These are phyloP conservation scores for Plectosphaerella sp. DNA, from an alignment of 2,329 filamentous ascomycete species.

Conservation along the genomic window DNA sequence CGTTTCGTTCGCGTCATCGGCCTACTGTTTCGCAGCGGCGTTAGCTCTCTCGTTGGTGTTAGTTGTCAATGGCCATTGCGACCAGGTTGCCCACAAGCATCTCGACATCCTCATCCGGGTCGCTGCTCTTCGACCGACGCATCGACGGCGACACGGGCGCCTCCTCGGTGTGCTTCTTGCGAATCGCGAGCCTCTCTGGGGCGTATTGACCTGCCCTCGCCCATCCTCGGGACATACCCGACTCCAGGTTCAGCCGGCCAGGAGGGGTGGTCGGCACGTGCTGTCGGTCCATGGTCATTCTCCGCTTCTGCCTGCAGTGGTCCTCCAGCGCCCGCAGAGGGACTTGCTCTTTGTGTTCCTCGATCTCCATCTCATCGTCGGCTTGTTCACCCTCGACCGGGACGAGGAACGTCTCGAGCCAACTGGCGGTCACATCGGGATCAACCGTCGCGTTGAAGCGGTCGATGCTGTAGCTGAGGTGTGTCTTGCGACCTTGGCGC, in stretches of 20 bases:
- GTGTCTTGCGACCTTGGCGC: neutral
- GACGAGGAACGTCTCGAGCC: neutral
- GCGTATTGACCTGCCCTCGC: too few species aligned
- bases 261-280: neutral
- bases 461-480: neutral
- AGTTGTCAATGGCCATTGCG: too few species aligned
- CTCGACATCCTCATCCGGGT: neutral
- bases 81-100: neutral
- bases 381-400: neutral
- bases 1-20: too few species aligned
- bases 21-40: too few species aligned
- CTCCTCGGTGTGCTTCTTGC: too few species aligned
- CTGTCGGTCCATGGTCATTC: neutral
- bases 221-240: too few species aligned
- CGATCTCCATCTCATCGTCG: neutral
- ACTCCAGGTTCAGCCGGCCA: neutral
- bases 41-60: too few species aligned
- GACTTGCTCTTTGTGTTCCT: neutral
- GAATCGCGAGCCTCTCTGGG: too few species aligned
- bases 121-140: too few species aligned
- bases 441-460: neutral
- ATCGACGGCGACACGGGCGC: too few species aligned
- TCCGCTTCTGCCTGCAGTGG: neutral
- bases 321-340: neutral
- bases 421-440: neutral